Percentiles rank a stretch among this genome's conserved stretches.
phyloP scores from a whole-genome alignment of 768 basidiomycete genomes.

The Strobilomyces dryophilus region DNA sequence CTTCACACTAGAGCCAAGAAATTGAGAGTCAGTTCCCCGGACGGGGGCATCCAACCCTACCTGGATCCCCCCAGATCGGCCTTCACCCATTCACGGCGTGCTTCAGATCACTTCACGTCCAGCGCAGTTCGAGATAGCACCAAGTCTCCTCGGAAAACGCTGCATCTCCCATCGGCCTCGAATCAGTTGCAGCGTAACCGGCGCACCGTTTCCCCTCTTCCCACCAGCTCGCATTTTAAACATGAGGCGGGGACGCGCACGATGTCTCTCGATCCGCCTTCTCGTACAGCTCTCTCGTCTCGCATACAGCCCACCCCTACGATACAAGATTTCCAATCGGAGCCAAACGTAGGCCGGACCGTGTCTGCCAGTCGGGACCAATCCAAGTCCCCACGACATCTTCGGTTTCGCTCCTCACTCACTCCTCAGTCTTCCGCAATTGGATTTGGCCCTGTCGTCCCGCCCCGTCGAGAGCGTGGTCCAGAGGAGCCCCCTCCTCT shows the following conservation, averaged over 20 bases:
- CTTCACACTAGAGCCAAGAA: constrained; percentile 42
- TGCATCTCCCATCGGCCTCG: constrained; percentile 29
- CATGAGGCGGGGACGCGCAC: constrained; percentile 45
- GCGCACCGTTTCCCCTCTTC: constrained; percentile 42
- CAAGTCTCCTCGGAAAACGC: constrained; percentile 28
- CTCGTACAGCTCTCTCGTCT: constrained; percentile 20
- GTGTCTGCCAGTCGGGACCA: constrained; percentile 31
- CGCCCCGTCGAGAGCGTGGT: constrained; percentile 42
- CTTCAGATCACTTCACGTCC: constrained; percentile 15
- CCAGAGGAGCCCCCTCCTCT: constrained; percentile 69
- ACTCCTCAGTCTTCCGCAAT: constrained; percentile 60
- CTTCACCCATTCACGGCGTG: constrained; percentile 31
- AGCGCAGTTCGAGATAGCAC: constrained; percentile 20
- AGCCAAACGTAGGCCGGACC: constrained; percentile 17
- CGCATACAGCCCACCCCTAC: constrained; percentile 29
- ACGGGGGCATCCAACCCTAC: constrained; percentile 38
- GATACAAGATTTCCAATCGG: constrained; percentile 31
- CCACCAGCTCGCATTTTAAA: constrained; percentile 31
- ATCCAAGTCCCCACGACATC: constrained; percentile 45
- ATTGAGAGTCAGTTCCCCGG: constrained; percentile 50
- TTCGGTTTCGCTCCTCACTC: constrained; percentile 61
- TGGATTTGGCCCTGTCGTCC: constrained; percentile 39
- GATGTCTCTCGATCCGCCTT: constrained; percentile 70
- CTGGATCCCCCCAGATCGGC: constrained; percentile 52
- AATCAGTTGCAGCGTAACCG: constrained; percentile 34